Evolutionary conservation across 768 basidiomycete species (phyloP).

Genomic region (Calvatia gigantea): DNA sequence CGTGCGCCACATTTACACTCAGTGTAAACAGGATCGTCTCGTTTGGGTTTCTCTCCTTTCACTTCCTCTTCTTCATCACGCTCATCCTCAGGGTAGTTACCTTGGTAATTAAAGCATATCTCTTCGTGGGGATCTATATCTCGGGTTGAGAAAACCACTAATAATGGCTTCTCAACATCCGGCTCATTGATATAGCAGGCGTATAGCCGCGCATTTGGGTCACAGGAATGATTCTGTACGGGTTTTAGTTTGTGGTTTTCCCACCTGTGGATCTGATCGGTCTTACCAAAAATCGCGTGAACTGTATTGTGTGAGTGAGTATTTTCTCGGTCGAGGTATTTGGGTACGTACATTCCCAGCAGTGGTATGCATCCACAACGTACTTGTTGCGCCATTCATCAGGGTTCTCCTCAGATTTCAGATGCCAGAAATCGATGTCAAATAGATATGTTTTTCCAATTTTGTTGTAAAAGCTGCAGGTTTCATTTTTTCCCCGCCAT

Average conservation of each 20-base stretch:
- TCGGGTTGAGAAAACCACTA: conserved; percentile 62
- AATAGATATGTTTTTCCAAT: conserved; percentile 80
- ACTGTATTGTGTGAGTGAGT: conserved; percentile 39
- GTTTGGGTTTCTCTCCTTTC: conserved; percentile 8
- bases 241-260: neutral
- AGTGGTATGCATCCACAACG: conserved; percentile 84
- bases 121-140: conserved; percentile 69
- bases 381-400: conserved; percentile 42
- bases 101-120: conserved; percentile 74
- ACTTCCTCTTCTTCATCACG: conserved; percentile 28
- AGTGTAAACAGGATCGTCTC: conserved; percentile 32
- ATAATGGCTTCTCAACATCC: conserved; percentile 63
- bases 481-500: conserved; percentile 5
- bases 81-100: conserved; percentile 38
- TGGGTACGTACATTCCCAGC: conserved; percentile 66
- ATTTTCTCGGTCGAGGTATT: neutral
- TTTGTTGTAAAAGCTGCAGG: conserved; percentile 63
- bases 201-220: conserved; percentile 75
- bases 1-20: conserved; percentile 17
- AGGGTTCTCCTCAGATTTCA: conserved; percentile 32
- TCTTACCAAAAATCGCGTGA: conserved; percentile 85
- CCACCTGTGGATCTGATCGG: neutral
- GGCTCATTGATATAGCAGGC: conserved; percentile 78
- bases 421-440: conserved; percentile 74
- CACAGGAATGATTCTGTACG: conserved; percentile 83